A percentile compares a stretch with the other conserved stretches of the same genome.
These are phyloP conservation scores for Nevesoporus exiguus DNA, from an alignment of 768 basidiomycete species.

Conservation along the genomic window DNA sequence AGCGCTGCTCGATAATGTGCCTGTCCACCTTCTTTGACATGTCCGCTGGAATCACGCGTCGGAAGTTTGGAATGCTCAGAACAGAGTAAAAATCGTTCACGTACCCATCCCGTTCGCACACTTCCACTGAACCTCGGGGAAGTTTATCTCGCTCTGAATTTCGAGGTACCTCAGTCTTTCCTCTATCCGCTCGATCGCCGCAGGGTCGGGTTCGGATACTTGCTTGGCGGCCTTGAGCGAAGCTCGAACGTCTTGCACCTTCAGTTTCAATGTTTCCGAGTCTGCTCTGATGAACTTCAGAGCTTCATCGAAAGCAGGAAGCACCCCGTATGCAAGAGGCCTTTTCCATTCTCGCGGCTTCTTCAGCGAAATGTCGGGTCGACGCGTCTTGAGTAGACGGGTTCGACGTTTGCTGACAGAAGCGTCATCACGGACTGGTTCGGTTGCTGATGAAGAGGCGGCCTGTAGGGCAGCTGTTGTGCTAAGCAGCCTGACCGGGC, in stretches of 20 bases:
- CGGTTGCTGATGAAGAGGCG: constrained; percentile 1
- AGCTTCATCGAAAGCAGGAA: constrained; percentile 85
- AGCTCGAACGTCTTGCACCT: constrained; percentile 22
- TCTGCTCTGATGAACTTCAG: constrained; percentile 66
- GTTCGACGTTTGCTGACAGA: constrained; percentile 2
- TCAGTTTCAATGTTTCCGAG: constrained; percentile 43
- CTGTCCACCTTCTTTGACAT: constrained; percentile 68
- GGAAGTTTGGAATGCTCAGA: not conserved
- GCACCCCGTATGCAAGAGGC: constrained; percentile 56
- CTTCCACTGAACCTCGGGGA: constrained; percentile 79
- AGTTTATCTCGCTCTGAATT: constrained; percentile 77
- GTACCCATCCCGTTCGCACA: constrained; percentile 76
- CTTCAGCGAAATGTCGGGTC: constrained; percentile 51
- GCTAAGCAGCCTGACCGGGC: constrained; percentile 4
- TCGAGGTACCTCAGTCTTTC: constrained; percentile 59
- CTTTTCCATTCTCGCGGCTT: constrained; percentile 61
- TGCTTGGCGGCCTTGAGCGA: constrained; percentile 19
- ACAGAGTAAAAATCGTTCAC: constrained; percentile 26
- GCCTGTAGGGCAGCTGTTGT: constrained; percentile 7
- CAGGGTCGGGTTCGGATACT: constrained; percentile 31
- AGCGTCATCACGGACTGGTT: constrained; percentile 2
- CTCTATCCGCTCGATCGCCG: constrained; percentile 42
- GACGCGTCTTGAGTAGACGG: constrained; percentile 30
- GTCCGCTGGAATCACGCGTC: constrained; percentile 44
- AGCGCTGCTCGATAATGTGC: constrained; percentile 78